phyloP scores from a whole-genome alignment of 257 asterid genomes.

The Leptodermis oblonga region DNA sequence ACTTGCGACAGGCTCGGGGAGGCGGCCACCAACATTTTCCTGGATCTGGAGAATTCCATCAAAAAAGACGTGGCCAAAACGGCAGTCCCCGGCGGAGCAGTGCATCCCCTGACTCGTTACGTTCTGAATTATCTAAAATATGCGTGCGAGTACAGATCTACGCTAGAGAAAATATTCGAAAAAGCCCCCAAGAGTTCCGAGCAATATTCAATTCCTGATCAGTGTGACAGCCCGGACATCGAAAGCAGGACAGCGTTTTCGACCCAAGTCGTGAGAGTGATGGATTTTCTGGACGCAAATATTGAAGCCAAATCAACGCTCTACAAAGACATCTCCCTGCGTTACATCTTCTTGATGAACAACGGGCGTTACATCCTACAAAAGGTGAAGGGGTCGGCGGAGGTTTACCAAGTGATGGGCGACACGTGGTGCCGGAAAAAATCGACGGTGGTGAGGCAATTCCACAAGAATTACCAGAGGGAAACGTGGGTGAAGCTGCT shows the following conservation, averaged over 20 bases:
- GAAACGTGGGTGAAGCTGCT: conserved; percentile 76
- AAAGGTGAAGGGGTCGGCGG: conserved; percentile 62
- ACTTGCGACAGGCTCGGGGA: conserved; percentile 58
- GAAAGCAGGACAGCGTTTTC: conserved; percentile 45
- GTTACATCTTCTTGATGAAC: conserved; percentile 71
- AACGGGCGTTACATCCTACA: conserved; percentile 78
- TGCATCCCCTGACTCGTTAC: conserved; percentile 85
- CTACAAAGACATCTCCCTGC: conserved; percentile 58
- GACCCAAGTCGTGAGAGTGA: conserved; percentile 41
- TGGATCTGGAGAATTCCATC: conserved; percentile 68
- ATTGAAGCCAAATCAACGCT: conserved; percentile 48
- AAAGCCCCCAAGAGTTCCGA: conserved; percentile 23
- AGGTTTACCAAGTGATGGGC: conserved; percentile 66
- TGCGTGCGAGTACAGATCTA: conserved; percentile 61
- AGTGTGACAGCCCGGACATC: not conserved
- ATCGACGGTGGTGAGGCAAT: conserved; percentile 67
- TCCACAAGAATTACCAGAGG: conserved; percentile 76
- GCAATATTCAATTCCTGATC: not conserved
- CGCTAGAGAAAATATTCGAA: conserved; percentile 49
- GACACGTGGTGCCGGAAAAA: conserved; percentile 78
- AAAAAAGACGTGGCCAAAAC: conserved; percentile 47
- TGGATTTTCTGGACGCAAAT: conserved; percentile 61
- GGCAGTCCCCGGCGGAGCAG: conserved; percentile 87
- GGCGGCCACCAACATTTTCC: conserved; percentile 50
- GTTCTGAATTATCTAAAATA: conserved; percentile 74